Percentiles rank a stretch among this genome's conserved stretches.
Evolutionary conservation across 352 stramenopile species (phyloP).

Genomic region (Hyaloperonospora brassicae): DNA sequence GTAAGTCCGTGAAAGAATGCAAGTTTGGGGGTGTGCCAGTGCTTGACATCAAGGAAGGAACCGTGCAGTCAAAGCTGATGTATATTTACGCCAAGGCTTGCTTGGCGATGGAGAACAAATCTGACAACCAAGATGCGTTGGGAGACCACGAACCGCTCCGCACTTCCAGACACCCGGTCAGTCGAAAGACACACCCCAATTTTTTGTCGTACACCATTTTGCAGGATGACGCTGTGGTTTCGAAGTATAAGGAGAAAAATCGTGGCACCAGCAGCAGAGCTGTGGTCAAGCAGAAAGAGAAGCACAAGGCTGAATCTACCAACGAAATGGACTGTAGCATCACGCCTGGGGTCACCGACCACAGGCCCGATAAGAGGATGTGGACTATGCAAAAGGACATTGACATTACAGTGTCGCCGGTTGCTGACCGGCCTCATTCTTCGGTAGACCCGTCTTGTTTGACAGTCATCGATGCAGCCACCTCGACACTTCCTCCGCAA

Average conservation of each 20-base stretch:
- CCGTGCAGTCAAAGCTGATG: slow-evolving; percentile 58
- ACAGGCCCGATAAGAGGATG: slow-evolving; percentile 20
- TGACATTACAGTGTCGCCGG: slow-evolving; percentile 11
- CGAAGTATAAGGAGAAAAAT: slow-evolving; percentile 11
- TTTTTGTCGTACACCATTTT: slow-evolving; percentile 37
- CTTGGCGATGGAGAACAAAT: slow-evolving; percentile 46
- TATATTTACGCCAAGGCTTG: slow-evolving; percentile 70
- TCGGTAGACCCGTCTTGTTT: slow-evolving; percentile 12
- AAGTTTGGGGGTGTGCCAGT: slow-evolving; percentile 58
- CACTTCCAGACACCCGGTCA: slow-evolving; percentile 29
- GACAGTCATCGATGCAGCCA: slow-evolving; percentile 12
- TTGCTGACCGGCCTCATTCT: slow-evolving; percentile 12
- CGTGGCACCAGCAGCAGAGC: background rate
- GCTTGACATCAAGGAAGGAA: slow-evolving; percentile 52
- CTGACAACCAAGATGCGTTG: slow-evolving; percentile 11
- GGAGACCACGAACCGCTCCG: slow-evolving; percentile 16
- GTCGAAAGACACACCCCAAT: slow-evolving; percentile 29
- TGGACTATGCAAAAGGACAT: slow-evolving; percentile 29
- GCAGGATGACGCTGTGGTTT: slow-evolving; percentile 19
- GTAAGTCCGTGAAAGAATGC: slow-evolving; percentile 48
- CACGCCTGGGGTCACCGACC: slow-evolving; percentile 2
- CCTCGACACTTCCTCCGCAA: background rate
- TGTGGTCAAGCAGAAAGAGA: slow-evolving; percentile 4
- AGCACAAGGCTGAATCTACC: slow-evolving; percentile 1
- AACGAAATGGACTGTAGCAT: background rate